phyloP scores from a whole-genome alignment of 2,329 filamentous ascomycete species.

The Colletotrichum lini region DNA sequence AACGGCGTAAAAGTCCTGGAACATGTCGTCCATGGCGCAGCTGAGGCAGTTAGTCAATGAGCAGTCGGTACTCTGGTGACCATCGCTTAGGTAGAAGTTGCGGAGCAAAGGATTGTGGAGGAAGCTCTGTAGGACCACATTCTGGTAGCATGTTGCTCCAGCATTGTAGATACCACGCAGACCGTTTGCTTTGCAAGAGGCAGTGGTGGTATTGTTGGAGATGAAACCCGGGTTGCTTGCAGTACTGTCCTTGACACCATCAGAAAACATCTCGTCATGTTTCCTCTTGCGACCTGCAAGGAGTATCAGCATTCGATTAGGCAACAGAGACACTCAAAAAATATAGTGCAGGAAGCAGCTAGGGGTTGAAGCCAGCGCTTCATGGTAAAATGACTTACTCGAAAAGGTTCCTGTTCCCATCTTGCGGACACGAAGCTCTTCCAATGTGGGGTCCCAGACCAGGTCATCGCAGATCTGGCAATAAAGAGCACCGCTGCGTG shows the following conservation, averaged over 20 bases:
- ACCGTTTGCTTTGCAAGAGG: conserved; percentile 88
- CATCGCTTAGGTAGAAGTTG: conserved; percentile 93
- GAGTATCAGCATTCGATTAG: not conserved
- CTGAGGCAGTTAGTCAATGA: conserved; percentile 73
- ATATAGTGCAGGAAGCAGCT: not conserved
- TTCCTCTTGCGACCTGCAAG: conserved; percentile 78
- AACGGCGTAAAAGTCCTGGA: conserved; percentile 78
- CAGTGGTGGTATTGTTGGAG: conserved; percentile 81
- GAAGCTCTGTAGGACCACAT: conserved; percentile 93
- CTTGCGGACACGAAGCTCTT: conserved; percentile 80
- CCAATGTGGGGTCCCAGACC: conserved; percentile 85
- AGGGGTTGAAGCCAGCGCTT: conserved; percentile 21
- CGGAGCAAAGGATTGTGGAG: conserved; percentile 93
- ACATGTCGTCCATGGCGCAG: conserved; percentile 81
- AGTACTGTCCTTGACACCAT: conserved; percentile 70
- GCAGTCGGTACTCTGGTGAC: conserved; percentile 86
- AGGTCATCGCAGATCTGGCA: conserved; percentile 88
- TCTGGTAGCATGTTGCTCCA: conserved; percentile 98
- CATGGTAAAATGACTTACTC: conserved; percentile 59
- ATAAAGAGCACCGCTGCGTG: conserved; percentile 80
- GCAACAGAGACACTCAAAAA: no score
- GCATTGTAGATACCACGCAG: conserved; percentile 96
- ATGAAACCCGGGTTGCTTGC: conserved; percentile 78
- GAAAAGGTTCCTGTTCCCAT: conserved; percentile 76
- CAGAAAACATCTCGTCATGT: conserved; percentile 78